These are phyloP conservation scores for Starmerella vitae DNA, from an alignment of 805 yeast genomes.

Conservation along the genomic window DNA sequence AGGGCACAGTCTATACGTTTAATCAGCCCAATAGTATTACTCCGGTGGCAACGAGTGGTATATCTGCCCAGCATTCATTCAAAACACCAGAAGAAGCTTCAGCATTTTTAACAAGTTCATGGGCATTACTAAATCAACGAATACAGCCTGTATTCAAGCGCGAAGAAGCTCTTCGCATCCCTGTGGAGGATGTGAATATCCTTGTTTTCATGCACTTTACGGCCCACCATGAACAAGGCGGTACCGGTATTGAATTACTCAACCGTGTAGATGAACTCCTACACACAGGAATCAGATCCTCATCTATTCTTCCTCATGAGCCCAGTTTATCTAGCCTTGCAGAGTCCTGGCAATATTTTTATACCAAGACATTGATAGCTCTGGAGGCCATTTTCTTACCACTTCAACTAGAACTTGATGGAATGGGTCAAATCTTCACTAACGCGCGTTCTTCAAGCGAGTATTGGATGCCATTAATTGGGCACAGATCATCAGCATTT, in stretches of 20 bases:
- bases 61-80: constrained; percentile 12
- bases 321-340: constrained; percentile 22
- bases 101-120: constrained; percentile 35
- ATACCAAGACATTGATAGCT: constrained; percentile 41
- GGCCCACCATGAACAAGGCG: constrained; percentile 29
- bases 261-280: constrained; percentile 37
- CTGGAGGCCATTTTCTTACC: constrained; percentile 52
- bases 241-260: constrained; percentile 29
- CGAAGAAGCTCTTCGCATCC: constrained; percentile 35
- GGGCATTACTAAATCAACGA: constrained; percentile 34
- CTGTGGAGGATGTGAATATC: constrained; percentile 45
- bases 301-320: constrained; percentile 20
- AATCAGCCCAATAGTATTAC: constrained; percentile 18
- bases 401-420: constrained; percentile 38
- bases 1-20: constrained; percentile 32
- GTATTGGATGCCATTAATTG: constrained; percentile 27
- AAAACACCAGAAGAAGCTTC: constrained; percentile 27
- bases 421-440: constrained; percentile 30
- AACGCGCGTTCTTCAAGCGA: constrained; percentile 28
- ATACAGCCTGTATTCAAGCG: constrained; percentile 36
- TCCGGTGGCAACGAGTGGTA: constrained; percentile 23
- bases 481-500: constrained; percentile 3
- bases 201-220: constrained; percentile 33
- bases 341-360: constrained; percentile 46
- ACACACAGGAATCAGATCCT: constrained; percentile 30